A percentile compares a stretch with the other conserved stretches of the same genome.
Conservation (phyloP, 1,284 basidiomycete genomes). For the Vanrija sp. region DNA sequence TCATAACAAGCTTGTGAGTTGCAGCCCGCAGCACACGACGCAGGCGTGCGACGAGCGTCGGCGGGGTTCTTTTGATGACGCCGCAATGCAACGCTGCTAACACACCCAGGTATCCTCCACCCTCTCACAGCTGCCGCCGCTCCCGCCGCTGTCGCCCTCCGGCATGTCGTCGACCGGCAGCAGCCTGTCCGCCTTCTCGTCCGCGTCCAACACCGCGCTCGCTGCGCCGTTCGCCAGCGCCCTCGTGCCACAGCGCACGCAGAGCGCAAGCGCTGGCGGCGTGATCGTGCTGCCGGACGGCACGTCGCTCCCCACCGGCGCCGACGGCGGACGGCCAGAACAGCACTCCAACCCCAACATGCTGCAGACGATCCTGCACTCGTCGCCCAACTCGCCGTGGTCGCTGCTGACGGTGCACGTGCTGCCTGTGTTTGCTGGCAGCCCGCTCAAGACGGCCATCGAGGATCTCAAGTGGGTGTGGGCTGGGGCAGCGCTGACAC, state of each 20-base stretch:
- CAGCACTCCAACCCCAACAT: background rate
- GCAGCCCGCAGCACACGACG: too few species aligned
- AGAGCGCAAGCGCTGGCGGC: constrained; percentile 9
- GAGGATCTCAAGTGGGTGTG: constrained; percentile 73
- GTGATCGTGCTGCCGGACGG: constrained; percentile 41
- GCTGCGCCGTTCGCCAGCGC: background rate
- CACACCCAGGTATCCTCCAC: constrained; percentile 41
- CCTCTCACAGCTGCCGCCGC: constrained; percentile 40
- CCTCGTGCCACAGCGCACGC: constrained; percentile 2
- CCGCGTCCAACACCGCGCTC: constrained; percentile 3
- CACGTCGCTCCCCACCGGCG: constrained; percentile 25
- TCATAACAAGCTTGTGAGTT: constrained; percentile 43
- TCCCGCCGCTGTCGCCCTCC: constrained; percentile 37
- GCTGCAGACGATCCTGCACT: constrained; percentile 22
- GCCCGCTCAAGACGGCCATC: constrained; percentile 79
- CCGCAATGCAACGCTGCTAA: background rate
- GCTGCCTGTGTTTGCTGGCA: constrained; percentile 85
- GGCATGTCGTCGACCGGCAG: constrained; percentile 13
- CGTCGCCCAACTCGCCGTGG: constrained; percentile 59
- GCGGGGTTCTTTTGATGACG: too few species aligned
- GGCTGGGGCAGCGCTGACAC: background rate
- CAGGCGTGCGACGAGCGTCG: too few species aligned
- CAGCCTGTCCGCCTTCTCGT: constrained; percentile 9
- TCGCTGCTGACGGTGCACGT: constrained; percentile 76
- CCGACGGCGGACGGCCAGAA: constrained; percentile 3